A percentile compares a stretch with the other conserved stretches of the same genome.
Evolutionary conservation across 2,329 filamentous ascomycete species (phyloP).

Genomic region (Hymenoscyphus fructigenus): DNA sequence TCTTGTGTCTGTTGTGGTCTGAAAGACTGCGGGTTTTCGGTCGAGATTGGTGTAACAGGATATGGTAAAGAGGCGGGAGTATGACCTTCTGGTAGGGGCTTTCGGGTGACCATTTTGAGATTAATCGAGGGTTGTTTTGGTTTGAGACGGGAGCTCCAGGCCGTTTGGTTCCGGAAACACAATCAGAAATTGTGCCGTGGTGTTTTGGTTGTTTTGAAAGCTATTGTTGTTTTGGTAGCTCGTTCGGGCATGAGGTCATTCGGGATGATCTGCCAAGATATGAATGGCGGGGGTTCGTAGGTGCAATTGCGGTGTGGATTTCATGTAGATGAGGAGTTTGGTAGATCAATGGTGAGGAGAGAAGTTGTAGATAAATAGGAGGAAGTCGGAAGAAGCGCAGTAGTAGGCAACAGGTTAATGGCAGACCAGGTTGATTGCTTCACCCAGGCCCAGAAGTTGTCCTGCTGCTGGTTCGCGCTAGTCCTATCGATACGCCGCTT

Average conservation of each 20-base stretch:
- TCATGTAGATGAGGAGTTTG: not conserved
- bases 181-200: not conserved
- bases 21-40: conserved; percentile 17
- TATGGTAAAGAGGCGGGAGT: conserved; percentile 25
- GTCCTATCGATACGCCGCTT: conserved; percentile 5
- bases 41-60: conserved; percentile 26
- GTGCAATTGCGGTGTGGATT: not conserved
- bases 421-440: not conserved
- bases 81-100: conserved; percentile 28
- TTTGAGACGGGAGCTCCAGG: not conserved
- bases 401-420: not conserved
- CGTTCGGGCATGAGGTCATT: not conserved
- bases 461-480: not conserved
- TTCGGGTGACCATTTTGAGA: conserved; percentile 33
- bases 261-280: not conserved
- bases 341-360: not conserved
- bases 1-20: conserved; percentile 20
- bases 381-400: not conserved
- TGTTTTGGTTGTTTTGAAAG: not conserved
- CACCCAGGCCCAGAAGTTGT: not conserved
- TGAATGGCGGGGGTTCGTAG: not conserved
- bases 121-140: not conserved
- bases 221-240: not conserved
- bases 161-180: not conserved
- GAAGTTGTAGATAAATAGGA: not conserved